A percentile compares a stretch with the other conserved stretches of the same genome.
These are phyloP conservation scores for Epichloe glyceriae DNA, from an alignment of 2,329 filamentous ascomycete genomes.

Conservation along the genomic window DNA sequence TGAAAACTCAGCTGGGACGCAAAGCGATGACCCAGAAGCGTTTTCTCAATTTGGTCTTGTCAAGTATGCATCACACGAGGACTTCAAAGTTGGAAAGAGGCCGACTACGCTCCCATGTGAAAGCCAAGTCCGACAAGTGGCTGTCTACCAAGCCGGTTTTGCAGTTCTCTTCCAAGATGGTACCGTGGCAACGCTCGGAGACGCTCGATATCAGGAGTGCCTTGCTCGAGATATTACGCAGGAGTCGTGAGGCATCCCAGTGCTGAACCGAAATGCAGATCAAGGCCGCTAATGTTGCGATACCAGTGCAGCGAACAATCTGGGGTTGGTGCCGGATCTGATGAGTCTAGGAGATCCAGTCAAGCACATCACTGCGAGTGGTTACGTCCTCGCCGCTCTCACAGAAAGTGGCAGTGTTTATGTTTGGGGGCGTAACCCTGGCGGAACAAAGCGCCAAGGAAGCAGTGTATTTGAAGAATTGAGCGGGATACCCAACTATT, in stretches of 20 bases:
- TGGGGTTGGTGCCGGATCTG: conserved; percentile 35
- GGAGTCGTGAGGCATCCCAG: conserved; percentile 18
- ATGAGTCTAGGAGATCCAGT: conserved; percentile 38
- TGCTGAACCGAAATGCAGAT: background rate
- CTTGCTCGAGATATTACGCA: conserved; percentile 37
- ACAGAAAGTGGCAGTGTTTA: conserved; percentile 47
- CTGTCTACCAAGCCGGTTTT: conserved; percentile 37
- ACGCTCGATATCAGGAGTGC: conserved; percentile 42
- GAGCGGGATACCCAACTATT: conserved; percentile 25
- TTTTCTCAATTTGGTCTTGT: conserved; percentile 6
- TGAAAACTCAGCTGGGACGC: background rate
- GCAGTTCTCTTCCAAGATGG: conserved; percentile 30
- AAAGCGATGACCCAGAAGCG: background rate
- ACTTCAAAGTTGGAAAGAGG: conserved; percentile 6
- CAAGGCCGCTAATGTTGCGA: conserved; percentile 4
- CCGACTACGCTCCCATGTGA: conserved; percentile 12
- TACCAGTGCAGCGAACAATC: conserved; percentile 30
- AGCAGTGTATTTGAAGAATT: conserved; percentile 17
- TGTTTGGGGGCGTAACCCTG: conserved; percentile 37
- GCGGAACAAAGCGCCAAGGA: conserved; percentile 10
- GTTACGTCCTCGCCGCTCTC: conserved; percentile 44
- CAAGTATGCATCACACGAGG: conserved; percentile 13
- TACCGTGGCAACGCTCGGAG: conserved; percentile 41
- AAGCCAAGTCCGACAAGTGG: conserved; percentile 25
- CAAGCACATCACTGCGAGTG: conserved; percentile 39